phyloP scores from a whole-genome alignment of 495 filamentous ascomycete species.

The Parathielavia appendiculata region DNA sequence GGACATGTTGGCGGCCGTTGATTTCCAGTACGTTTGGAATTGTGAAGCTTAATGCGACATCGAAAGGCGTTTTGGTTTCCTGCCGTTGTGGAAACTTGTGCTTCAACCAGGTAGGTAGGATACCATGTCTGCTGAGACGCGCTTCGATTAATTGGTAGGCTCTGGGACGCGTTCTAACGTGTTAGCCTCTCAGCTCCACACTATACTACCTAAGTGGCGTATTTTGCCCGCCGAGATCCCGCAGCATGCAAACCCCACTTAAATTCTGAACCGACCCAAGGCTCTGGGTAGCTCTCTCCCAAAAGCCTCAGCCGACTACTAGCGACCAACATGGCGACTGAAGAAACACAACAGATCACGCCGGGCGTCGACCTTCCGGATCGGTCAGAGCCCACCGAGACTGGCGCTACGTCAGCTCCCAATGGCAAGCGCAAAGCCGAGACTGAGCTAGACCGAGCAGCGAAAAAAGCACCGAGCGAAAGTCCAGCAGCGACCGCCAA shows the following conservation, averaged over 20 bases:
- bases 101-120: neutral
- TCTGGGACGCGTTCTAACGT: conserved; percentile 19
- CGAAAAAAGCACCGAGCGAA: conserved; percentile 12
- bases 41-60: conserved; percentile 1
- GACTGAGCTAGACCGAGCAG: conserved; percentile 22
- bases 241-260: neutral
- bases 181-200: conserved; percentile 7
- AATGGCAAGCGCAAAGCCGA: conserved; percentile 32
- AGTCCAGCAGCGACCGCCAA: conserved; percentile 4
- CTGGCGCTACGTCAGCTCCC: neutral
- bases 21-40: neutral
- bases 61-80: neutral
- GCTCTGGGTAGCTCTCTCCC: no score
- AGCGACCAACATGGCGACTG: conserved; percentile 15
- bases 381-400: neutral
- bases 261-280: neutral
- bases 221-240: neutral
- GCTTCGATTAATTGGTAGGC: conserved; percentile 22
- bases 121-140: conserved; percentile 18
- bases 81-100: neutral
- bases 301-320: no score
- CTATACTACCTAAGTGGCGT: neutral
- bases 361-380: conserved; percentile 3
- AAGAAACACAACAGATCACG: neutral
- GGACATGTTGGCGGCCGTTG: conserved; percentile 55